phyloP scores from a whole-genome alignment of 805 yeast genomes.

The Cyberlindnera japonica region DNA sequence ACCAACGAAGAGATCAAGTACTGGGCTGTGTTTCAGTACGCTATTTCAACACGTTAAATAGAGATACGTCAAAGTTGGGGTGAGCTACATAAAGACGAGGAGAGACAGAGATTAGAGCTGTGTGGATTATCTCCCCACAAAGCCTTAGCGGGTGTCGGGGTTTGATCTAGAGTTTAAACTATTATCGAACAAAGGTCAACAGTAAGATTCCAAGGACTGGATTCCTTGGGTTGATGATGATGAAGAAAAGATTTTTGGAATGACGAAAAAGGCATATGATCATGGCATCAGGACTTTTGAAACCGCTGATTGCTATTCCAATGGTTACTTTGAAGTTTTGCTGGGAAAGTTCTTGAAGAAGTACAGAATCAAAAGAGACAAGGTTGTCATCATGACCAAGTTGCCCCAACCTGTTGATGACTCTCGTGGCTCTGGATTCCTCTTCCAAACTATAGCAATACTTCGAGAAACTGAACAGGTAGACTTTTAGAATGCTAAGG shows the following conservation, averaged over 20 bases:
- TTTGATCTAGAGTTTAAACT: too few species aligned
- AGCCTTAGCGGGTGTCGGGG: too few species aligned
- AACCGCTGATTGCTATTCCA: constrained; percentile 47
- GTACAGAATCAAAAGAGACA: constrained; percentile 49
- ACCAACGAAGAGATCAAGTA: too few species aligned
- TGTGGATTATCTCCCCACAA: too few species aligned
- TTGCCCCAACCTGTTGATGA: not conserved
- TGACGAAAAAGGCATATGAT: constrained; percentile 45
- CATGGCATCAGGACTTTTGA: constrained; percentile 45
- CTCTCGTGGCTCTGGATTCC: not conserved
- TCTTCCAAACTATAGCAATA: not conserved
- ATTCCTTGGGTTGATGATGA: constrained; percentile 42
- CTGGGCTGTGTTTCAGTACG: too few species aligned
- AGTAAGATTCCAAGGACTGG: constrained; percentile 42
- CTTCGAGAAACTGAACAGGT: not conserved
- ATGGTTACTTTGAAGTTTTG: constrained; percentile 44
- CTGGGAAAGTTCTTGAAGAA: constrained; percentile 50
- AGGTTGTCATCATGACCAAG: constrained; percentile 53
- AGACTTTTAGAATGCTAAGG: constrained; percentile 30
- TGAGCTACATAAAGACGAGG: too few species aligned
- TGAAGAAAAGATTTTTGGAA: constrained; percentile 39
- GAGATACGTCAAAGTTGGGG: too few species aligned
- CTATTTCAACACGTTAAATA: too few species aligned
- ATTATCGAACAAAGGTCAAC: too few species aligned
- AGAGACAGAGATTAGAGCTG: too few species aligned